Percentiles rank a stretch among this genome's conserved stretches.
These are phyloP conservation scores for Malassezia globosa DNA, from an alignment of 1,284 basidiomycete species.

Conservation along the genomic window DNA sequence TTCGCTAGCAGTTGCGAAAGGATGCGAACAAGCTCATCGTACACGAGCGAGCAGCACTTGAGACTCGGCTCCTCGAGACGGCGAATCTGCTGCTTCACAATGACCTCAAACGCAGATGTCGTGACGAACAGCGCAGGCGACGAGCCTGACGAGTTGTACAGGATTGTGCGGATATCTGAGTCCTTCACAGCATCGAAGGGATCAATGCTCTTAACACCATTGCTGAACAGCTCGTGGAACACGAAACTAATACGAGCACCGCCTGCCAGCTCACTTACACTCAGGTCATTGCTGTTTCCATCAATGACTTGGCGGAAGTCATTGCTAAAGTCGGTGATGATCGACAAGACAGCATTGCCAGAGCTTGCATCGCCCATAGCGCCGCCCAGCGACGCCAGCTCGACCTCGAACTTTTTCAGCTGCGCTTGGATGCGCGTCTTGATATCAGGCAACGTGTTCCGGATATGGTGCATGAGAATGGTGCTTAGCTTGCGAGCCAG, in stretches of 20 bases:
- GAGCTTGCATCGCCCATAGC: slow-evolving; percentile 71
- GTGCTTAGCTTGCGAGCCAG: slow-evolving; percentile 91
- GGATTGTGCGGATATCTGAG: slow-evolving; percentile 82
- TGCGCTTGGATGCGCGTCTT: slow-evolving; percentile 81
- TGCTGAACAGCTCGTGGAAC: slow-evolving; percentile 95
- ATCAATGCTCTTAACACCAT: slow-evolving; percentile 86
- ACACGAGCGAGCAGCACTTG: slow-evolving; percentile 86
- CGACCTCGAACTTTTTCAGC: slow-evolving; percentile 71
- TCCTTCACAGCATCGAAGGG: slow-evolving; percentile 98
- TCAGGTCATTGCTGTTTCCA: slow-evolving; percentile 88
- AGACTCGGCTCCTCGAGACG: slow-evolving; percentile 82
- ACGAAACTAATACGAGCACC: slow-evolving; percentile 96
- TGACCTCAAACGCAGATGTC: slow-evolving; percentile 89
- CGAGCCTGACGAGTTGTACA: slow-evolving; percentile 96
- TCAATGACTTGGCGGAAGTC: slow-evolving; percentile 95
- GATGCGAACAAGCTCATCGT: slow-evolving; percentile 92
- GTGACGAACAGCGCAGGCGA: slow-evolving; percentile 92
- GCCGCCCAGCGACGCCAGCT: slow-evolving; percentile 76
- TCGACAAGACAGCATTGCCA: slow-evolving; percentile 74
- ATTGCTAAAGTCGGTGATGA: slow-evolving; percentile 92
- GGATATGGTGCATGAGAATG: slow-evolving; percentile 98
- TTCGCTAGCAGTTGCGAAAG: slow-evolving; percentile 76
- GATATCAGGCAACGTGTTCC: slow-evolving; percentile 89
- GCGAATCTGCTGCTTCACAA: slow-evolving; percentile 97
- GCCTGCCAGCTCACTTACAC: slow-evolving; percentile 85